Evolutionary conservation across 441 rosid genomes (phyloP).

Genomic region (Jatropha multifida): DNA sequence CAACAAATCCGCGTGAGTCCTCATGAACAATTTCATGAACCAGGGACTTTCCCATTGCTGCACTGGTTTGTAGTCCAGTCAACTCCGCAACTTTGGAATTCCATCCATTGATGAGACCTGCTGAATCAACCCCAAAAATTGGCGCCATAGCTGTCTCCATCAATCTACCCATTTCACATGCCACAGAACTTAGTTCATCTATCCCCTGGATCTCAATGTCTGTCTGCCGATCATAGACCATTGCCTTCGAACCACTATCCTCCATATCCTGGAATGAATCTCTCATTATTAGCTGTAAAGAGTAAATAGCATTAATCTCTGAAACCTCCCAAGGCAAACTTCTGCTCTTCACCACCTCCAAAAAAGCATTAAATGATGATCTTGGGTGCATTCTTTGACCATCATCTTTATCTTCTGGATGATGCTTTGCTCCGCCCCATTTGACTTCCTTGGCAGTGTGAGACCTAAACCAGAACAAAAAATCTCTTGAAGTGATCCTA

Average conservation of each 20-base stretch:
- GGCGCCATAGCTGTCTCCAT: slow-evolving; percentile 87
- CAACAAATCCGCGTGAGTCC: slow-evolving; percentile 44
- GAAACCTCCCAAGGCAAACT: slow-evolving; percentile 81
- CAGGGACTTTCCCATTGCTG: slow-evolving; percentile 75
- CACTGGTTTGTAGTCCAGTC: slow-evolving; percentile 56
- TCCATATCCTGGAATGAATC: slow-evolving; percentile 49
- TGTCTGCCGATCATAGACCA: slow-evolving; percentile 26
- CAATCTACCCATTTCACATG: slow-evolving; percentile 81
- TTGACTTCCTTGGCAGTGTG: slow-evolving; percentile 68
- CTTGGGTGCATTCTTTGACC: slow-evolving; percentile 73
- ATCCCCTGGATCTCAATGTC: slow-evolving; percentile 33
- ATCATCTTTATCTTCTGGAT: slow-evolving; percentile 58
- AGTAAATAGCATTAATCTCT: slow-evolving; percentile 78
- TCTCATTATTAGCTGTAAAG: slow-evolving; percentile 73
- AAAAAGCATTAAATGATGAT: slow-evolving; percentile 74
- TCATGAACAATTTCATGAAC: slow-evolving; percentile 56
- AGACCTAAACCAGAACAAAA: slow-evolving; percentile 88
- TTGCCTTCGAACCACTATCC: slow-evolving; percentile 39
- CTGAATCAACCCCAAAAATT: slow-evolving; percentile 73
- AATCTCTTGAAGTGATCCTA: slow-evolving; percentile 60
- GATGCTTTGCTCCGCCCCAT: slow-evolving; percentile 93
- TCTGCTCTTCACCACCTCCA: slow-evolving; percentile 70
- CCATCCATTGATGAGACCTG: slow-evolving; percentile 80
- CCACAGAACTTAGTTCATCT: slow-evolving; percentile 59
- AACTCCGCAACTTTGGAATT: slow-evolving; percentile 68